A percentile compares a stretch with the other conserved stretches of the same genome.
phyloP scores from a whole-genome alignment of 208 protist species.

The Acanthamoeba healyi region DNA sequence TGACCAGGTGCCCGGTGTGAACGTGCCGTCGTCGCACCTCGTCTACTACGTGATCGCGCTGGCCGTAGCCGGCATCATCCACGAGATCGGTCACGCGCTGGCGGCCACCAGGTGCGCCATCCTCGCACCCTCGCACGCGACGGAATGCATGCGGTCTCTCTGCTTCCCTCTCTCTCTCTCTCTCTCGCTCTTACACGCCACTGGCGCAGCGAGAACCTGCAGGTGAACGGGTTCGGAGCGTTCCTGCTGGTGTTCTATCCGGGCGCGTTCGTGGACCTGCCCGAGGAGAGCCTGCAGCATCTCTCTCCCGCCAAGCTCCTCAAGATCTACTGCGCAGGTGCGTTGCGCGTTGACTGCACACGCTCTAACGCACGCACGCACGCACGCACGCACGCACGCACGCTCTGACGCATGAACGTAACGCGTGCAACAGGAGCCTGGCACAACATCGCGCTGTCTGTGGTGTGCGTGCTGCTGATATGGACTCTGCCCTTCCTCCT shows the following conservation, averaged over 20 bases:
- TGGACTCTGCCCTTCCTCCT: conserved; percentile 43
- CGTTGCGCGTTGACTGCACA: too few relatives aligned
- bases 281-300: background rate
- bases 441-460: conserved; percentile 54
- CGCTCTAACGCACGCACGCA: too few relatives aligned
- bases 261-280: conserved; percentile 56
- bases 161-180: too few relatives aligned
- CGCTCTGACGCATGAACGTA: background rate
- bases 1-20: conserved; percentile 69
- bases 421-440: background rate
- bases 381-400: too few relatives aligned
- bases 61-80: conserved; percentile 48
- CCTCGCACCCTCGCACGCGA: background rate
- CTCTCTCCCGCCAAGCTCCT: conserved; percentile 36
- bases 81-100: conserved; percentile 65
- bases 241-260: conserved; percentile 65
- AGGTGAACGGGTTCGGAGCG: conserved; percentile 19
- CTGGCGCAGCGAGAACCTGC: background rate
- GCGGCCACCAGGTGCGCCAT: conserved; percentile 2
- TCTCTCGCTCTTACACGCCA: too few relatives aligned
- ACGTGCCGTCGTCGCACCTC: conserved; percentile 65
- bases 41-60: conserved; percentile 65
- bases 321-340: conserved; percentile 68
- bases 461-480: conserved; percentile 4
- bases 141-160: too few relatives aligned